Percentiles rank a stretch among this genome's conserved stretches.
Conservation (phyloP, 176 grass and related monocot genomes). For the Oryza nivara region DNA sequence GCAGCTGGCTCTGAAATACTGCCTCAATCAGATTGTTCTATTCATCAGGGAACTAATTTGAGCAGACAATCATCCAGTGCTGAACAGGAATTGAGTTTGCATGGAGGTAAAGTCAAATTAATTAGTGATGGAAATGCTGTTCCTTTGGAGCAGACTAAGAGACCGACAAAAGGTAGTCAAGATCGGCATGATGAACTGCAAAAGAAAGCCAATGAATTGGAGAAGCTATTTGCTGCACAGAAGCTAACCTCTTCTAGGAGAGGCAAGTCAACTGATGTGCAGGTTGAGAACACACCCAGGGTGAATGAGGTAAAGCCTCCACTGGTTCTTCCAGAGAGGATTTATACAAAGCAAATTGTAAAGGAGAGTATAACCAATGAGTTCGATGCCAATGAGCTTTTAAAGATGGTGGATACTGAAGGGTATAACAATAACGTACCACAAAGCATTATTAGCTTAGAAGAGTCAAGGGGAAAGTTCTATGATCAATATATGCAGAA, state of each 20-base stretch:
- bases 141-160: constrained; percentile 47
- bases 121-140: constrained; percentile 36
- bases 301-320: constrained; percentile 52
- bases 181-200: constrained; percentile 74
- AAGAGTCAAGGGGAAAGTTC: constrained; percentile 90
- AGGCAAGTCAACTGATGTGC: constrained; percentile 54
- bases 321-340: constrained; percentile 45
- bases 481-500: constrained; percentile 95
- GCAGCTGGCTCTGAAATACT: constrained; percentile 34
- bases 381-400: constrained; percentile 65
- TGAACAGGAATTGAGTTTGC: constrained; percentile 50
- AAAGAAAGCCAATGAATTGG: constrained; percentile 91
- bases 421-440: constrained; percentile 47
- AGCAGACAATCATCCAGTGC: constrained; percentile 49
- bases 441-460: constrained; percentile 64
- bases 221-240: constrained; percentile 91
- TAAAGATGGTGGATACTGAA: constrained; percentile 73
- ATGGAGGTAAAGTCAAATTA: constrained; percentile 34
- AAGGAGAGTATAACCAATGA: constrained; percentile 51
- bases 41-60: constrained; percentile 47
- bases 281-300: constrained; percentile 56
- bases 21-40: constrained; percentile 45
- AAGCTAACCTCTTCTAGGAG: constrained; percentile 76
- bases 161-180: constrained; percentile 70
- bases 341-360: constrained; percentile 48